Percentiles rank a stretch among this genome's conserved stretches.
phyloP scores from a whole-genome alignment of 495 filamentous ascomycete species.

The Sporormia fimetaria region DNA sequence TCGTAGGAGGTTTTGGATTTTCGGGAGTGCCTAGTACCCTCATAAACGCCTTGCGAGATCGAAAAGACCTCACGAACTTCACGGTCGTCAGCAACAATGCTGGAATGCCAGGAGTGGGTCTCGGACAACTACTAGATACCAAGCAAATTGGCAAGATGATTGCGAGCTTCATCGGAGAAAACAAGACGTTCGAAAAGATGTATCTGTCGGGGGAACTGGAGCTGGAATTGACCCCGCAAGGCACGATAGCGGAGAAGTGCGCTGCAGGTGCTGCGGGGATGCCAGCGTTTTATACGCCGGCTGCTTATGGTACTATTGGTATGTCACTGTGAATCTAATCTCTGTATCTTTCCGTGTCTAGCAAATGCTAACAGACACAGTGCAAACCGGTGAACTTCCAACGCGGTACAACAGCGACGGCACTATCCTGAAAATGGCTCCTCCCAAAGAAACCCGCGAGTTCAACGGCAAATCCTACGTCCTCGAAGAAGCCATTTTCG shows the following conservation, averaged over 20 bases:
- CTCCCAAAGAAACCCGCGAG: conserved; percentile 76
- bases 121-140: conserved; percentile 19
- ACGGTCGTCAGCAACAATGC: conserved; percentile 24
- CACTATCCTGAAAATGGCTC: conserved; percentile 57
- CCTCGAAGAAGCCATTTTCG: conserved; percentile 77
- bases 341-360: not conserved
- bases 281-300: conserved; percentile 86
- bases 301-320: conserved; percentile 37
- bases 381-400: conserved; percentile 80
- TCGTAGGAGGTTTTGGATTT: conserved; percentile 23
- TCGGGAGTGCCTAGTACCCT: conserved; percentile 22
- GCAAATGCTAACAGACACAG: conserved; percentile 40
- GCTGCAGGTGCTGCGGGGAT: conserved; percentile 79
- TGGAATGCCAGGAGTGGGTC: conserved; percentile 20
- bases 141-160: conserved; percentile 88
- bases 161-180: conserved; percentile 83
- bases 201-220: conserved; percentile 80
- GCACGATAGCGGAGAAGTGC: conserved; percentile 81
- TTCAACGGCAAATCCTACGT: conserved; percentile 82
- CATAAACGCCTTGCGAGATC: conserved; percentile 23
- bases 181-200: conserved; percentile 84
- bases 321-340: conserved; percentile 1
- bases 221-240: conserved; percentile 81
- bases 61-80: conserved; percentile 19
- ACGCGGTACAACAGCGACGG: conserved; percentile 70